Conservation (phyloP, 495 filamentous ascomycete species). For the Talaromyces trachyspermus region DNA sequence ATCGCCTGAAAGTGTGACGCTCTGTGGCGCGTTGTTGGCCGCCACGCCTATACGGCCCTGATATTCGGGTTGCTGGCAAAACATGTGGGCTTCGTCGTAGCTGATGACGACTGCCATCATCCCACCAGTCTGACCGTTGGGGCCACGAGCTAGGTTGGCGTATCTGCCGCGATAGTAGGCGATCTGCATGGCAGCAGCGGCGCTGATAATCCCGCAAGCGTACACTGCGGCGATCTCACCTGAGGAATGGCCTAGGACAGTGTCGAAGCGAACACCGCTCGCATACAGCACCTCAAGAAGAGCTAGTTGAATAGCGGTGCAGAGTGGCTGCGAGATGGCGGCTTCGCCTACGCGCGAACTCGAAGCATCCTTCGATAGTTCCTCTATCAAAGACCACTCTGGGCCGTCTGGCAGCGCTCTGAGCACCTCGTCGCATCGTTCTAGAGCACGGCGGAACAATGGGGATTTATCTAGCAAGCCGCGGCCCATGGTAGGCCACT, state of each 20-base stretch:
- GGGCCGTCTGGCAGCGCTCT: background rate
- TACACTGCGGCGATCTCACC: conserved; percentile 56
- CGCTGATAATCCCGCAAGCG: conserved; percentile 35
- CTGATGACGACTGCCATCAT: conserved; percentile 48
- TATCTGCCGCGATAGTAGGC: conserved; percentile 48
- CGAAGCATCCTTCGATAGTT: background rate
- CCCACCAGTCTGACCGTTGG: conserved; percentile 24
- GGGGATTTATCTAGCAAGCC: conserved; percentile 26
- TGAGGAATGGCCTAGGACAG: conserved; percentile 52
- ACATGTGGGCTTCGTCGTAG: conserved; percentile 35
- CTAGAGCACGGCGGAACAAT: background rate
- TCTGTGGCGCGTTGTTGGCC: conserved; percentile 26
- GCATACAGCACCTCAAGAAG: conserved; percentile 23
- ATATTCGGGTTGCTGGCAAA: conserved; percentile 28
- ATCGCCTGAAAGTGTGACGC: conserved; percentile 34
- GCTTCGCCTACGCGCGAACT: conserved; percentile 6
- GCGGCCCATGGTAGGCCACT: conserved; percentile 35
- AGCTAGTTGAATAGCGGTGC: conserved; percentile 24
- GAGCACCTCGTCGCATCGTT: background rate
- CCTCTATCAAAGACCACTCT: conserved; percentile 8
- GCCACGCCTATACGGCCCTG: conserved; percentile 23
- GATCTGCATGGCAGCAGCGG: conserved; percentile 28
- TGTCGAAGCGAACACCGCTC: conserved; percentile 20
- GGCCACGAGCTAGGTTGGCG: conserved; percentile 10
- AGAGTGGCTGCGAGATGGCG: conserved; percentile 14